These are phyloP conservation scores for Lentinula boryana DNA, from an alignment of 768 basidiomycete species.

Conservation along the genomic window DNA sequence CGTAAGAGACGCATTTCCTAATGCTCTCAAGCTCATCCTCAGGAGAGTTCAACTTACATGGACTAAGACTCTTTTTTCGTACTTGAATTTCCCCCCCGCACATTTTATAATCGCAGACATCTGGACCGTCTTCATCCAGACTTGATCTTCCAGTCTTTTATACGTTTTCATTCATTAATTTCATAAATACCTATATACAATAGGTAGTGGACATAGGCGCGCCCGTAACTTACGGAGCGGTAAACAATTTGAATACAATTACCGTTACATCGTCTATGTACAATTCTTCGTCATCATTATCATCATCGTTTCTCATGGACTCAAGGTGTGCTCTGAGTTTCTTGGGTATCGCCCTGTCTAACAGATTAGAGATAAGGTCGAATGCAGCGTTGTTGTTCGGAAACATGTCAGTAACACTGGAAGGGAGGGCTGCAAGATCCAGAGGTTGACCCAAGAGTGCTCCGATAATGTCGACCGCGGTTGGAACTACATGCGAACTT, in stretches of 20 bases:
- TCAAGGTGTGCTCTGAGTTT: slow-evolving; percentile 1
- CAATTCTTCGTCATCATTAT: neutral
- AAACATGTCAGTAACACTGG: neutral
- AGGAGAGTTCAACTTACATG: too few species aligned
- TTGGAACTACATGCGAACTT: neutral
- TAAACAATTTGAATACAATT: neutral
- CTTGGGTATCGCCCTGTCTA: neutral
- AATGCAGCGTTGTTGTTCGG: neutral
- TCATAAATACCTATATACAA: too few species aligned
- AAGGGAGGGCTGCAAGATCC: neutral
- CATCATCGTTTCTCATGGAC: too few species aligned
- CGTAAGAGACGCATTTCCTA: too few species aligned
- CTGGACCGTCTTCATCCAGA: too few species aligned
- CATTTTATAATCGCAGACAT: too few species aligned
- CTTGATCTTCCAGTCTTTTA: too few species aligned
- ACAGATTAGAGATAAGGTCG: neutral
- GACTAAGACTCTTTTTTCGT: too few species aligned
- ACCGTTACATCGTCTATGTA: slow-evolving; percentile 3
- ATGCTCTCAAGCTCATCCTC: too few species aligned
- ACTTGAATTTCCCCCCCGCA: too few species aligned
- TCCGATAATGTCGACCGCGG: neutral
- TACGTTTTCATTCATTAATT: too few species aligned
- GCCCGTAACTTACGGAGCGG: neutral
- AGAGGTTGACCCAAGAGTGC: neutral
- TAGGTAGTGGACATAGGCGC: too few species aligned